Base-by-base conservation (phyloP, 169 alveolate species). In the Hepatocystis sp. region DNA sequence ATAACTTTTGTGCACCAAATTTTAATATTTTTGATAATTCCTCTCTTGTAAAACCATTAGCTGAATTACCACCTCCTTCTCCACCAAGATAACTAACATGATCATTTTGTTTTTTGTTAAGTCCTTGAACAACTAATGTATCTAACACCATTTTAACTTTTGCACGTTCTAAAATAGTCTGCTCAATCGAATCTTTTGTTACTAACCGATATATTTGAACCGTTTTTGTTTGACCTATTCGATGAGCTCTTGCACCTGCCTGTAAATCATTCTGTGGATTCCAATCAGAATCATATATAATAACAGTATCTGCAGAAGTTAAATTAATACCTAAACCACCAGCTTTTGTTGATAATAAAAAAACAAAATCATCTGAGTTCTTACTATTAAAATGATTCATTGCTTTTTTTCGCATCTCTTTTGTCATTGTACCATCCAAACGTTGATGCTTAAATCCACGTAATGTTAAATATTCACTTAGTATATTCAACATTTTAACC, bases 171-270 rank as follows among this genome's bases (percentile, higher is more conserved):
- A 98, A 91, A 58, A 98, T 98, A 51, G 97, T 98, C 81, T 98
- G 99, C 85, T 98, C 99, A 51, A 98, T 95, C 1, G 99, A 96
- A 89, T 97, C 98, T 91, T 97, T 97, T 34, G 99, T 97, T 21
- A 97, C 96, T 39, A 98, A 88, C 55, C 99, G 93, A 85, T 96
- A 98, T 23, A 98, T 98, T 63, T 95, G 97, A 13, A 98, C 99
- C 28, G 96, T 95, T 85, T 96, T 98, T 25, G 97, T 97, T 88
- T 98, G 99, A 8, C 99, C 99, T 39, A 98, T 98, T 58, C 99
- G 93, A 89, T 98, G 99, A 23, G 99, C 99, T 58, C 99, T 95
- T 23, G 99, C 99, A 95, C 98, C 99, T 10, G 99, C 99, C 78
- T 98, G 98, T 67, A 98, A 91, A 85, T 98, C 99, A 71, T 98